Evolutionary conservation across 1,139 yeast species (phyloP), one percentile per base, ranked within the genome.

Genomic region (Scheffersomyces titani): DNA sequence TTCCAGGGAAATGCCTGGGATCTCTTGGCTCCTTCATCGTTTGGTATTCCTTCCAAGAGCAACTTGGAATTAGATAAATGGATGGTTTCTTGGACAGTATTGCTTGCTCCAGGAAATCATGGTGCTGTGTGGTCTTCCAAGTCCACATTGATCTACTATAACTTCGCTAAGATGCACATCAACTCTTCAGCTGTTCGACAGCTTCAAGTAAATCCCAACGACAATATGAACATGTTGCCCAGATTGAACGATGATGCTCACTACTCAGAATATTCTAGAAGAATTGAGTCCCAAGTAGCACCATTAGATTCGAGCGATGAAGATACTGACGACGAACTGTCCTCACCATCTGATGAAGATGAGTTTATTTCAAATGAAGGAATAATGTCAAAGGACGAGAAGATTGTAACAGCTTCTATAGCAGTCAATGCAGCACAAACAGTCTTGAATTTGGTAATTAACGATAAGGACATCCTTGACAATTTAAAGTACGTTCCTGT

Each of bases 51-150:
- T 0, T 87, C 89, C 60, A 84, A 83, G 62, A 81, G 87, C 19
- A 88, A 88, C 68, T 72, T 88, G 59, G 90, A 87, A 57, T 71
- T 88, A 50, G 92, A 88, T 64, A 86, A 84, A 67, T 88, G 92
- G 92, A 88, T 88, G 92, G 91, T 88, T 7, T 87, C 89, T 16
- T 88, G 92, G 92, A 86, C 92, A 0, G 90, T 88, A 9, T 70
- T 87, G 44, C 71, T 88, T 19, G 84, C 90, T 1, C 89, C 90
- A 0, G 81, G 84, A 49, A 80, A 77, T 57, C 79, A 79, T 53
- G 86, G 86, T 11, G 84, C 88, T 0, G 84, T 86, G 0, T 88
- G 92, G 92, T 85, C 90, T 3, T 82, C 89, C 0, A 88, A 88
- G 64, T 85, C 90, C 0, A 87, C 92, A 0, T 75, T 88, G 59